phyloP scores from a whole-genome alignment of 2,329 filamentous ascomycete species.

The Aureobasidium sp. region DNA sequence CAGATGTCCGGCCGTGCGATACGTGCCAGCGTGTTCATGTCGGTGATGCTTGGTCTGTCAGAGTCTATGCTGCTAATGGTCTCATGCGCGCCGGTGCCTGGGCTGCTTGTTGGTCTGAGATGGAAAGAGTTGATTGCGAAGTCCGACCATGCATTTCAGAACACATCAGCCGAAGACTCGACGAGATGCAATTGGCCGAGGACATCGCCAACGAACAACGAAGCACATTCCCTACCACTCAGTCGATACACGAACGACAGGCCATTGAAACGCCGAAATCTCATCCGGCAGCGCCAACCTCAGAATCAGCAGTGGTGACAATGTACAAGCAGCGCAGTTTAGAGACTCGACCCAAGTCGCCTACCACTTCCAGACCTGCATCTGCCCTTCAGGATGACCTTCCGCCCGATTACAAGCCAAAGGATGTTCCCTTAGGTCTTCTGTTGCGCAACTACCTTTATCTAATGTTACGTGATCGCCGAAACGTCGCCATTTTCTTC shows the following conservation, averaged over 20 bases:
- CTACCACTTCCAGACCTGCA: background rate
- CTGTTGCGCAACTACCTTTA: conserved; percentile 48
- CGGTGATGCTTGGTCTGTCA: conserved; percentile 56
- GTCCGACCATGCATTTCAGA: conserved; percentile 66
- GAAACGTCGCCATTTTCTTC: background rate
- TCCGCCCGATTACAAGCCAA: conserved; percentile 26
- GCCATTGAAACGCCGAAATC: background rate
- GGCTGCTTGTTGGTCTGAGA: conserved; percentile 91
- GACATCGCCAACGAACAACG: too few species aligned
- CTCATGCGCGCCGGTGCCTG: conserved; percentile 88
- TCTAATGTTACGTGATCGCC: conserved; percentile 45
- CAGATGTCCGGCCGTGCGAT: conserved; percentile 26
- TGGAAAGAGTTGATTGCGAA: conserved; percentile 97
- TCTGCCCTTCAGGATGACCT: conserved; percentile 16
- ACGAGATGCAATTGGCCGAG: conserved; percentile 38
- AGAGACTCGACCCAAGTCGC: background rate
- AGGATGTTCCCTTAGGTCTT: conserved; percentile 45
- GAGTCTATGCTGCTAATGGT: conserved; percentile 90
- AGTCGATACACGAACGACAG: background rate
- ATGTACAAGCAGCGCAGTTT: background rate
- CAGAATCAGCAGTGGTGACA: background rate
- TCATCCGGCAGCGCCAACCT: background rate
- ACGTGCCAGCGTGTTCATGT: conserved; percentile 38
- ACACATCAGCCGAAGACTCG: conserved; percentile 52
- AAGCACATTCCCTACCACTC: too few species aligned